Conservation (phyloP, 2,329 filamentous ascomycete genomes). For the Xylariaceae sp. region DNA sequence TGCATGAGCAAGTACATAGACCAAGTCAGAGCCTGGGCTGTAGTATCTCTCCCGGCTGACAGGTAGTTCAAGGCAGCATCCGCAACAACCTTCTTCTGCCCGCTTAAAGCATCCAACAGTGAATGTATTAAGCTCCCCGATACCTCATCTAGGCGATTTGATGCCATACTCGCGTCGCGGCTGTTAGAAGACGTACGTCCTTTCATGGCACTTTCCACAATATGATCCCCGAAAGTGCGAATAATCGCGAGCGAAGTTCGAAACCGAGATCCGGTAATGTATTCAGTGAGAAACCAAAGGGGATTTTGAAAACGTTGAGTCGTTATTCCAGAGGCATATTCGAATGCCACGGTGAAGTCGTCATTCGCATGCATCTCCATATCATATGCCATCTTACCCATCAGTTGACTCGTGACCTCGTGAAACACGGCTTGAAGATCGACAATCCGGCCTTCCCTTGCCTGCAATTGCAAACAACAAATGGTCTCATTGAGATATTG, state of each 20-base stretch:
- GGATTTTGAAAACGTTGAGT: constrained; percentile 63
- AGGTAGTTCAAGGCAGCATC: constrained; percentile 64
- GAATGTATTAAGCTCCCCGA: constrained; percentile 53
- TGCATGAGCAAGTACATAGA: constrained; percentile 56
- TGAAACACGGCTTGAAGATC: constrained; percentile 59
- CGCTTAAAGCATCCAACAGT: constrained; percentile 51
- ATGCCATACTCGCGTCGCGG: constrained; percentile 4
- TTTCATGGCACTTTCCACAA: constrained; percentile 48
- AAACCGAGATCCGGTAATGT: constrained; percentile 44
- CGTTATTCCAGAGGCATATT: constrained; percentile 56
- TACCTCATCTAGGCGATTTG: constrained; percentile 5
- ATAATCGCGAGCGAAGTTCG: constrained; percentile 46
- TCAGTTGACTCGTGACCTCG: constrained; percentile 60
- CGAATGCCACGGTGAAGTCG: constrained; percentile 57
- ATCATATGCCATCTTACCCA: constrained; percentile 66
- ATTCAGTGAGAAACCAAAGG: constrained; percentile 56
- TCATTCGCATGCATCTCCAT: constrained; percentile 63
- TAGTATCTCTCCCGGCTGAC: constrained; percentile 60
- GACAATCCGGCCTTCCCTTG: constrained; percentile 28
- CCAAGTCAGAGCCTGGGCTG: constrained; percentile 62
- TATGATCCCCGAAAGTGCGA: constrained; percentile 50
- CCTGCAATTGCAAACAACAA: constrained; percentile 29
- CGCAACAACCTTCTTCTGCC: constrained; percentile 49
- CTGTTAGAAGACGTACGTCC: background rate
- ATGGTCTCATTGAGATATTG: constrained; percentile 44